Base-by-base conservation (phyloP, 1,284 basidiomycete species). In the Exobasidium rhododendri region DNA sequence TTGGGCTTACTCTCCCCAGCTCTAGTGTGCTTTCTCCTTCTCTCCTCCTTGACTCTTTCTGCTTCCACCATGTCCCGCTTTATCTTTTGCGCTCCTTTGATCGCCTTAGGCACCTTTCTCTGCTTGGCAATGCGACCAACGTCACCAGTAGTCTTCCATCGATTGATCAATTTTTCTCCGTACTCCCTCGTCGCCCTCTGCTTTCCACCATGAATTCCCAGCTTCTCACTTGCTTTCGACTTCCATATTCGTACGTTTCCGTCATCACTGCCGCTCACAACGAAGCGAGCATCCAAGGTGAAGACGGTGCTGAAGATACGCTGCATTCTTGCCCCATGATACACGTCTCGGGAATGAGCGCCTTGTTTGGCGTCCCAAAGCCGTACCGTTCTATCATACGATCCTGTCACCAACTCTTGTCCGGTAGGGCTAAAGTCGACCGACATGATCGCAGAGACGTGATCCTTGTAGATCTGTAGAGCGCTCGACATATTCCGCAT, bases 261-360 rank as follows among this genome's bases (percentile, higher is more conserved):
- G 76, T 98, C 96, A 79, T 98, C 96, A 0, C 92, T 96, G 5
- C 93, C 96, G 2, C 90, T 88, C 5, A 98, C 82, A 29, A 98
- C 88, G 82, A 94, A 98, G 43, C 93, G 88, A 20, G 94, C 88
- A 67, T 98, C 96, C 22, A 88, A 87, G 0, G 92, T 92, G 82
- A 89, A 97, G 2, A 81, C 31, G 10, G 67, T 61, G 31, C 65
- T 59, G 53, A 74, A 77, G 67, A 74, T 91, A 89, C 93, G 86
- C 81, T 98, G 94, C 96, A 99, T 99, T 46, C 96, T 90, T 82
- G 97, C 97, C 26, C 92, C 94, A 82, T 98, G 94, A 80, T 98
- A 99, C 3, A 94, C 88, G 79, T 97, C 94, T 22, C 91, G 87
- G 2, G 85, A 85, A 61, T 75, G 74, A 32, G 87, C 87, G 2